A percentile compares a stretch with the other conserved stretches of the same genome.
Evolutionary conservation across 2,329 filamentous ascomycete genomes (phyloP).

Genomic region (Chaetothyriales sp.): DNA sequence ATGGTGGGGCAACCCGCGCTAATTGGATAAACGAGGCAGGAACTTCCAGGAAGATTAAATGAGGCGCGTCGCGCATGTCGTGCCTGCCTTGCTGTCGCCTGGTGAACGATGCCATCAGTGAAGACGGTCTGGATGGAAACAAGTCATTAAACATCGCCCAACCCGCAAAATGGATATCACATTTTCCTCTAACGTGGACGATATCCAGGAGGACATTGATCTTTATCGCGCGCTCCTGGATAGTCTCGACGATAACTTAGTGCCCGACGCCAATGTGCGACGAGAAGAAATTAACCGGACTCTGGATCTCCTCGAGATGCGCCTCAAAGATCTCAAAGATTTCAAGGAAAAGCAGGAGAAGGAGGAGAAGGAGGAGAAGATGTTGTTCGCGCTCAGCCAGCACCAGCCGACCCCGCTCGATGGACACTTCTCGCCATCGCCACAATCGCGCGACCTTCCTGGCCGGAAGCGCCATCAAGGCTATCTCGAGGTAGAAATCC

Average conservation of each 20-base stretch:
- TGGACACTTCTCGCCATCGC: slow-evolving; percentile 2
- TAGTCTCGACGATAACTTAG: slow-evolving; percentile 4
- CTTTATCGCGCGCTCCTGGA: slow-evolving; percentile 10
- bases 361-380: too few species aligned
- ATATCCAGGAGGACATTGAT: slow-evolving; percentile 12
- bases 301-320: slow-evolving; percentile 1
- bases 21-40: too few species aligned
- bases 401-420: not conserved
- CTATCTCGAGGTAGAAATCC: slow-evolving; percentile 5
- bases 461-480: slow-evolving; percentile 14
- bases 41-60: too few species aligned
- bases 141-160: not conserved
- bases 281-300: slow-evolving; percentile 2
- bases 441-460: slow-evolving; percentile 1
- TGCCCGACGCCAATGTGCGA: slow-evolving; percentile 5
- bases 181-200: slow-evolving; percentile 3
- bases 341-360: too few species aligned
- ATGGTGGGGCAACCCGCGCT: too few species aligned
- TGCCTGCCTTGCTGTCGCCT: not conserved
- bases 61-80: too few species aligned
- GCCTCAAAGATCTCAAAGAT: not conserved
- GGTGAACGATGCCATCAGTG: not conserved
- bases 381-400: too few species aligned
- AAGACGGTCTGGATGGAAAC: not conserved
- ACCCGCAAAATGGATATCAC: not conserved